A percentile compares a stretch with the other conserved stretches of the same genome.
Evolutionary conservation across 345 rosid genomes (phyloP).

Genomic region (Erysimum cheiranthoides): DNA sequence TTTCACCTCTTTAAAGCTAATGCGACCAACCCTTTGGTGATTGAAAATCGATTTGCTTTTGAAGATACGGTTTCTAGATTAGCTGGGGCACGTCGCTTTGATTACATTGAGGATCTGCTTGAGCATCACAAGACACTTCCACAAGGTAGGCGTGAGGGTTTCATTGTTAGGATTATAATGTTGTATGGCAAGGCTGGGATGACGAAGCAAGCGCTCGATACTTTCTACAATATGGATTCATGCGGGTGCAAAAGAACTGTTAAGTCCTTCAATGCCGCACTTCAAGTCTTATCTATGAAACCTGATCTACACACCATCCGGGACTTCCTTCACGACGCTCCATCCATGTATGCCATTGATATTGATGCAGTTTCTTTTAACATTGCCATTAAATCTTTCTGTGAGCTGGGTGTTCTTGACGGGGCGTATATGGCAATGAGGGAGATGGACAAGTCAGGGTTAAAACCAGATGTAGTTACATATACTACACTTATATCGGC

Average conservation of each 20-base stretch:
- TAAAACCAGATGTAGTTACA: constrained; percentile 73
- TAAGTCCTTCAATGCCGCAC: constrained; percentile 79
- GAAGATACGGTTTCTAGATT: constrained; percentile 77
- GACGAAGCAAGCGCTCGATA: constrained; percentile 67
- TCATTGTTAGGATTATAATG: constrained; percentile 78
- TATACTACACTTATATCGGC: constrained; percentile 78
- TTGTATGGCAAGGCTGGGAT: constrained; percentile 84
- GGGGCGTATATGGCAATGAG: constrained; percentile 60
- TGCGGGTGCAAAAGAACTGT: constrained; percentile 69
- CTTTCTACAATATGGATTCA: constrained; percentile 66
- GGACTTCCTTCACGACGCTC: constrained; percentile 53
- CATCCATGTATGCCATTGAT: constrained; percentile 50
- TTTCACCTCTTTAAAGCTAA: constrained; percentile 68
- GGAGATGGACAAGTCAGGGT: constrained; percentile 63
- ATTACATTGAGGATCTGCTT: constrained; percentile 72
- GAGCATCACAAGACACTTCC: constrained; percentile 86
- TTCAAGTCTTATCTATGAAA: constrained; percentile 59
- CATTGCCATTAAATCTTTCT: constrained; percentile 61
- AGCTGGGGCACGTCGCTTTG: constrained; percentile 73
- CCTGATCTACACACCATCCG: constrained; percentile 58
- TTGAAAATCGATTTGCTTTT: constrained; percentile 73
- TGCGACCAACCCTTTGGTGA: constrained; percentile 64
- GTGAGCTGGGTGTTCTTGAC: constrained; percentile 64
- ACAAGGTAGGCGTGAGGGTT: constrained; percentile 88
- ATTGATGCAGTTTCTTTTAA: constrained; percentile 64